phyloP scores from a whole-genome alignment of 257 asterid species.

The Salvia hispanica region DNA sequence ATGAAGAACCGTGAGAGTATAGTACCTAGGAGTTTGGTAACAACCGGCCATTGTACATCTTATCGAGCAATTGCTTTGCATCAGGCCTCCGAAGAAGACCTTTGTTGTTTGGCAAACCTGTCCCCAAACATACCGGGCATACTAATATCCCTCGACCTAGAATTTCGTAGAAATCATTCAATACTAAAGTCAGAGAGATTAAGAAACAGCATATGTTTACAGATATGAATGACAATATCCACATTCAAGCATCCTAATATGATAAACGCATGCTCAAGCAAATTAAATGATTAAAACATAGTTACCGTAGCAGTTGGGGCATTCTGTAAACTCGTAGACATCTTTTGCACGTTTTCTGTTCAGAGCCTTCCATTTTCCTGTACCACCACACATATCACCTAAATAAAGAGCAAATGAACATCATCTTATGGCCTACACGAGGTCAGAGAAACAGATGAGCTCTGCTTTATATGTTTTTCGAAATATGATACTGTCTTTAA shows the following conservation, averaged over 20 bases:
- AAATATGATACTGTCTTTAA: background rate
- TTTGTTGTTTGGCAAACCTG: conserved; percentile 91
- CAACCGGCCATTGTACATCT: conserved; percentile 91
- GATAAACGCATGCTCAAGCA: background rate
- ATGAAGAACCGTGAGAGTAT: background rate
- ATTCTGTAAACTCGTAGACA: conserved; percentile 91
- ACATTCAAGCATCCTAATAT: background rate
- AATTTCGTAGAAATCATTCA: too few species aligned
- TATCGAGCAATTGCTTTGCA: conserved; percentile 75
- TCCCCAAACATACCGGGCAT: conserved; percentile 93
- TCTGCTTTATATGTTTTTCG: conserved; percentile 1
- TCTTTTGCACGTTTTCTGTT: conserved; percentile 97
- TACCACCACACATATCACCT: conserved; percentile 99
- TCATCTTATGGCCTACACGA: conserved; percentile 37
- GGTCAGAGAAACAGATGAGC: conserved; percentile 8
- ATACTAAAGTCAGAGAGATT: background rate
- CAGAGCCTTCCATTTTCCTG: conserved; percentile 99
- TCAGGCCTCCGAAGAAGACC: conserved; percentile 96
- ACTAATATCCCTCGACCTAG: conserved; percentile 86
- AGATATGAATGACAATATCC: background rate
- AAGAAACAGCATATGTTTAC: background rate
- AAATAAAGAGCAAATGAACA: conserved; percentile 53
- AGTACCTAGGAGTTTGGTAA: conserved; percentile 74
- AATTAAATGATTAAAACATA: background rate
- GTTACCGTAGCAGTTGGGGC: conserved; percentile 98